These are phyloP conservation scores for Ophiostoma quercus DNA, from an alignment of 2,329 filamentous ascomycete genomes.

Conservation along the genomic window DNA sequence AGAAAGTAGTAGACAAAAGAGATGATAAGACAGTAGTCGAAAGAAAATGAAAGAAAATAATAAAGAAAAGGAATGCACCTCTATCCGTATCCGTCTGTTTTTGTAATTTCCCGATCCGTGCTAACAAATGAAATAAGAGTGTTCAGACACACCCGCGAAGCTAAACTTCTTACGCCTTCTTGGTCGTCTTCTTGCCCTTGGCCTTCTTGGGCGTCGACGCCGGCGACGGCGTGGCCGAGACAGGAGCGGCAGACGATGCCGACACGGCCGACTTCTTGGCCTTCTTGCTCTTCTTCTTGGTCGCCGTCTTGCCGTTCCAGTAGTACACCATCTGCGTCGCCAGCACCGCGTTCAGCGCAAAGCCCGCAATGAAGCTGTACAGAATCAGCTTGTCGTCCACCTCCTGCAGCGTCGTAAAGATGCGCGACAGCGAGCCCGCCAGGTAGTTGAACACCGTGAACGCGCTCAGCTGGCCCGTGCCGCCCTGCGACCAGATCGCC, in stretches of 20 bases:
- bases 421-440: constrained; percentile 81
- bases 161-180: constrained; percentile 15
- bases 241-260: neutral
- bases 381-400: constrained; percentile 95
- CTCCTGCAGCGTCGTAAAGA: constrained; percentile 97
- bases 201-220: constrained; percentile 17
- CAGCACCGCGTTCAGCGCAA: constrained; percentile 80
- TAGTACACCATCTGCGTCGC: constrained; percentile 92
- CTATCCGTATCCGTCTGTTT: constrained; percentile 15
- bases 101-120: neutral
- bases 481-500: constrained; percentile 76
- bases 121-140: neutral
- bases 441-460: constrained; percentile 99
- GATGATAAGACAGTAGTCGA: constrained; percentile 4
- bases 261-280: neutral
- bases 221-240: neutral
- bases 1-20: constrained; percentile 10
- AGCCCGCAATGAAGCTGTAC: constrained; percentile 89
- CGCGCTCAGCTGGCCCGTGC: constrained; percentile 91
- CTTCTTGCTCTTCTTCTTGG: constrained; percentile 29
- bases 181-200: constrained; percentile 22
- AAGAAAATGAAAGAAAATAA: neutral
- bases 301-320: constrained; percentile 61
- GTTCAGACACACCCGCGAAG: too few relatives aligned
- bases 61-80: neutral